These are phyloP conservation scores for Ehretia macrophylla DNA, from an alignment of 257 asterid genomes.

Conservation along the genomic window DNA sequence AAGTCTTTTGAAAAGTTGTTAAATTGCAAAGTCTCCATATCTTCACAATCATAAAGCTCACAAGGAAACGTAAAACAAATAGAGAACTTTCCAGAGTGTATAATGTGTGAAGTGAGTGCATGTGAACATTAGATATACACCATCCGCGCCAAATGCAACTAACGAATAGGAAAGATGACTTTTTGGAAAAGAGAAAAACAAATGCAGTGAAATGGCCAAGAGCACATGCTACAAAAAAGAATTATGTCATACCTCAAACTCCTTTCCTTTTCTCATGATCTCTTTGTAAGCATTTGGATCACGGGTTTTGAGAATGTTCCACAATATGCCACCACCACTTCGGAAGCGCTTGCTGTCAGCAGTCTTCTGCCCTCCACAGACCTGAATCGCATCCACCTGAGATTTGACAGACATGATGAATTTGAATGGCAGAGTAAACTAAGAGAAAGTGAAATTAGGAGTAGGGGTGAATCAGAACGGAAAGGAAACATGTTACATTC, in stretches of 20 bases:
- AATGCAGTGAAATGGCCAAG: not conserved
- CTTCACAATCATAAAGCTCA: no score
- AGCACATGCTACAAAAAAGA: not conserved
- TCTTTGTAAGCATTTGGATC: constrained; percentile 91
- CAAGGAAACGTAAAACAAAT: no score
- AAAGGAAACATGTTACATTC: not conserved
- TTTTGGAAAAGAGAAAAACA: not conserved
- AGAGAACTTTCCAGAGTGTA: no score
- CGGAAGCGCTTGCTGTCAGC: constrained; percentile 68
- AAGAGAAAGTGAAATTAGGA: not conserved
- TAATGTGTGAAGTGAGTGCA: no score
- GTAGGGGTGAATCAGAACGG: no score
- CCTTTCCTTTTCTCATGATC: constrained; percentile 81
- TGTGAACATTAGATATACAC: no score
- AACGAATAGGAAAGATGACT: no score
- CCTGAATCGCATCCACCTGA: constrained; percentile 93
- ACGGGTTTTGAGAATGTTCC: constrained; percentile 82
- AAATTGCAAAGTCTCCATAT: no score
- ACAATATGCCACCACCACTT: constrained; percentile 81
- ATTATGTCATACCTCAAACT: constrained; percentile 71
- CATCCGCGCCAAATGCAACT: no score
- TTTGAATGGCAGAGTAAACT: not conserved
- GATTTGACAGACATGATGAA: constrained; percentile 12
- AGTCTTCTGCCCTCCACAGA: constrained; percentile 93
- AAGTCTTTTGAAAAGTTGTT: no score